phyloP scores from a whole-genome alignment of 495 filamentous ascomycete species.

The Saxophila tyrrhenica region DNA sequence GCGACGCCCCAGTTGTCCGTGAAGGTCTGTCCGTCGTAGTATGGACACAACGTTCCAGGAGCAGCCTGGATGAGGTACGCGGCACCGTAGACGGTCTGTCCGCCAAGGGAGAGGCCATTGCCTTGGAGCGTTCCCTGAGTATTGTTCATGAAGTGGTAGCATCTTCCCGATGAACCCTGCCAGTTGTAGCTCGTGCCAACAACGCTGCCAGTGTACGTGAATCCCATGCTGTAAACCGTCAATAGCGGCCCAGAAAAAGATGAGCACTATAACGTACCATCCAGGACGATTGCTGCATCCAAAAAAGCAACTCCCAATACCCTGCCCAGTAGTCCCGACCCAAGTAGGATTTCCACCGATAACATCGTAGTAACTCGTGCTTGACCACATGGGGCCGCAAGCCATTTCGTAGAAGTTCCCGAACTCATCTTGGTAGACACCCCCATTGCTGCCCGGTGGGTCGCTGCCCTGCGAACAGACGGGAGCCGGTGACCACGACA shows the following conservation, averaged over 20 bases:
- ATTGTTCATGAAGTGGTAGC: neutral
- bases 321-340: neutral
- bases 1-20: neutral
- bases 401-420: neutral
- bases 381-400: neutral
- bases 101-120: neutral
- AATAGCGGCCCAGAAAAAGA: too few species aligned
- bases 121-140: neutral
- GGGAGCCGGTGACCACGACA: neutral
- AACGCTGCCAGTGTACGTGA: neutral
- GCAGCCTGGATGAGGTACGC: neutral
- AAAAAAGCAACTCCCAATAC: neutral
- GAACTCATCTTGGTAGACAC: neutral
- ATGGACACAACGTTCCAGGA: neutral
- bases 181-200: neutral
- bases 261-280: too few species aligned
- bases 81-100: neutral
- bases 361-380: neutral
- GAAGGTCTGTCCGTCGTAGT: neutral
- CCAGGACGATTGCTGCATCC: neutral
- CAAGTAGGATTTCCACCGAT: neutral
- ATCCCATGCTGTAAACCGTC: too few species aligned
- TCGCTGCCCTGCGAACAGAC: neutral
- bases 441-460: neutral
- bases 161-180: neutral